phyloP scores from a whole-genome alignment of 1,284 basidiomycete genomes.

The Clitocybe nebularis region DNA sequence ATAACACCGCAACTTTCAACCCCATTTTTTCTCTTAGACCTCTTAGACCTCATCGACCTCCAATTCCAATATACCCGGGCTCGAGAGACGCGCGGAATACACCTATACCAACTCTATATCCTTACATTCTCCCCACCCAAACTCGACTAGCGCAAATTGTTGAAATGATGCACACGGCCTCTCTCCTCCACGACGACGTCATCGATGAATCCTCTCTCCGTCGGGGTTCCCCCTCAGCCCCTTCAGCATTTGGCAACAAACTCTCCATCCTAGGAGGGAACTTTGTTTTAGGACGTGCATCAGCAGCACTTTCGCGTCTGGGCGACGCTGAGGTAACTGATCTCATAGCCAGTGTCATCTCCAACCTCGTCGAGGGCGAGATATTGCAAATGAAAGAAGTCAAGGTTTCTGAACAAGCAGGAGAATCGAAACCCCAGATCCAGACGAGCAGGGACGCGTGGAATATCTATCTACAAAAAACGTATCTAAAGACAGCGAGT shows the following conservation, averaged over 20 bases:
- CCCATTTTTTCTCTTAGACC: constrained; percentile 31
- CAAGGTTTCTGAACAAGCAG: constrained; percentile 16
- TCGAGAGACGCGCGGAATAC: constrained; percentile 19
- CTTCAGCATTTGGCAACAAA: constrained; percentile 90
- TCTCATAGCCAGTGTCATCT: constrained; percentile 87
- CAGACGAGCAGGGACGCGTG: constrained; percentile 53
- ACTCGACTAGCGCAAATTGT: constrained; percentile 91
- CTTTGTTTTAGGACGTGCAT: constrained; percentile 90
- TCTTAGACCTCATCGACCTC: constrained; percentile 18
- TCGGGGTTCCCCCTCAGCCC: constrained; percentile 80
- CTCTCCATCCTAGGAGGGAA: constrained; percentile 93
- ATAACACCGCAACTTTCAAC: constrained; percentile 40
- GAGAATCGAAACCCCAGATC: constrained; percentile 1
- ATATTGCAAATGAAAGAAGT: constrained; percentile 84
- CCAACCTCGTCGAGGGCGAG: constrained; percentile 97
- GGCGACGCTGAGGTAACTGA: constrained; percentile 90
- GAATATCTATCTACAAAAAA: constrained; percentile 91
- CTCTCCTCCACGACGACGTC: constrained; percentile 95
- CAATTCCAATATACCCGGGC: constrained; percentile 19
- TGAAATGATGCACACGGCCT: constrained; percentile 99
- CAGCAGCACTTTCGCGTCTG: constrained; percentile 81
- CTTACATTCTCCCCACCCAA: constrained; percentile 76
- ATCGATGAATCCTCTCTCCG: constrained; percentile 87
- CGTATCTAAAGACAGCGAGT: constrained; percentile 95
- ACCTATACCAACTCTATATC: constrained; percentile 17